Percentiles rank a stretch among this genome's conserved stretches.
phyloP scores from a whole-genome alignment of 78 protist genomes.

The Chrysochromulina tobinii region DNA sequence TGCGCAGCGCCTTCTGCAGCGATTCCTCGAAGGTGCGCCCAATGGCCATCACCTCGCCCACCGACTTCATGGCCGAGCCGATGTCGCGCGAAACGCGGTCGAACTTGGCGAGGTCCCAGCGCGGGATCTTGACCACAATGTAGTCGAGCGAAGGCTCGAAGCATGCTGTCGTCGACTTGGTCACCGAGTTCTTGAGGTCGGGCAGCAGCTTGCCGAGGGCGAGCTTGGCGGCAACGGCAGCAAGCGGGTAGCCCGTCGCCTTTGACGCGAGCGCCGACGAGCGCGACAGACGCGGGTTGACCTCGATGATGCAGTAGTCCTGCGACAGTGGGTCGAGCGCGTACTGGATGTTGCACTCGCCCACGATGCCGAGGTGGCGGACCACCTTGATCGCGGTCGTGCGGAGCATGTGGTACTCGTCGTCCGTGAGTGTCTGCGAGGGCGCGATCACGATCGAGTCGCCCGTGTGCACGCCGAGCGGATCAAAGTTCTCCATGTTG shows the following conservation, averaged over 20 bases:
- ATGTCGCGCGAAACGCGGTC: constrained; percentile 65
- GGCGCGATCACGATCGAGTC: constrained; percentile 98
- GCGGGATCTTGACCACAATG: constrained; percentile 87
- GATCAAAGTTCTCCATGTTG: constrained; percentile 99
- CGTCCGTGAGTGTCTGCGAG: constrained; percentile 90
- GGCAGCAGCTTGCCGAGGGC: constrained; percentile 83
- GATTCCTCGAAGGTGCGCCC: constrained; percentile 94
- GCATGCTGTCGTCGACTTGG: constrained; percentile 89
- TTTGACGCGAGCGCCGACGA: constrained; percentile 94
- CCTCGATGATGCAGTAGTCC: constrained; percentile 72
- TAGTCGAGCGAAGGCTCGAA: constrained; percentile 96
- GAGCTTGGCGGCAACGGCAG: constrained; percentile 93
- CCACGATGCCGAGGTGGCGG: constrained; percentile 94
- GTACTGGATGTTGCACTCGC: constrained; percentile 98
- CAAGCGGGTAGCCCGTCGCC: constrained; percentile 98
- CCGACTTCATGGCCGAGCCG: constrained; percentile 91
- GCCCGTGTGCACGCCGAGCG: constrained; percentile 98
- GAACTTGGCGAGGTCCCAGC: constrained; percentile 88
- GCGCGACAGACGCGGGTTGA: constrained; percentile 95
- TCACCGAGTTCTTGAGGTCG: constrained; percentile 67
- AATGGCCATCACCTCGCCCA: constrained; percentile 97
- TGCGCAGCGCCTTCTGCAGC: constrained; percentile 75
- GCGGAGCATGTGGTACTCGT: constrained; percentile 95
- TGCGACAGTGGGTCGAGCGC: constrained; percentile 91
- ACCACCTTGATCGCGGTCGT: constrained; percentile 81